A percentile compares a stretch with the other conserved stretches of the same genome.
phyloP scores from a whole-genome alignment of 2,329 filamentous ascomycete genomes.

The Beauveria sp. region DNA sequence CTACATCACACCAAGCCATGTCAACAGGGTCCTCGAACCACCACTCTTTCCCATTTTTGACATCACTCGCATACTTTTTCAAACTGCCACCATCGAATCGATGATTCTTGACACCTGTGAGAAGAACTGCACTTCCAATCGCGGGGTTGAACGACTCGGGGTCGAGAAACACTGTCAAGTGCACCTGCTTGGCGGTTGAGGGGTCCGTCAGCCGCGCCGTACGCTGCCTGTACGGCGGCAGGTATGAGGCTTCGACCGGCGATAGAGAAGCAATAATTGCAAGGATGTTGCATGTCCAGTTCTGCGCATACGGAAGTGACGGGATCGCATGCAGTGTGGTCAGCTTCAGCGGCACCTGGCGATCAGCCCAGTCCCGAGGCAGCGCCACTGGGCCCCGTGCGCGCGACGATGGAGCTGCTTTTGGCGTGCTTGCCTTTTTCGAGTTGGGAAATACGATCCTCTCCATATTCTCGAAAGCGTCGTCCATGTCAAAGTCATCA shows the following conservation, averaged over 20 bases:
- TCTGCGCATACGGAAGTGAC: slow-evolving; percentile 46
- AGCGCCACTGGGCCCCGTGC: slow-evolving; percentile 24
- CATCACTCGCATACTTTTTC: slow-evolving; percentile 37
- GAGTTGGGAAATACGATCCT: slow-evolving; percentile 22
- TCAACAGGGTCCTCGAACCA: slow-evolving; percentile 42
- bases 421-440: slow-evolving; percentile 13
- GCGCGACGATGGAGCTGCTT: slow-evolving; percentile 3
- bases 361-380: slow-evolving; percentile 34
- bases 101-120: slow-evolving; percentile 51
- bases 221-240: slow-evolving; percentile 44
- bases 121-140: slow-evolving; percentile 41
- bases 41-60: slow-evolving; percentile 29
- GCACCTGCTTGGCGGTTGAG: slow-evolving; percentile 43
- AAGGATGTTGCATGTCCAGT: slow-evolving; percentile 50
- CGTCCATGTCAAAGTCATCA: slow-evolving; percentile 20
- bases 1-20: slow-evolving; percentile 43
- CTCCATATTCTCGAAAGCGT: slow-evolving; percentile 32
- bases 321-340: slow-evolving; percentile 43
- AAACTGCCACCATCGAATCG: slow-evolving; percentile 40
- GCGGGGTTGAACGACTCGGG: slow-evolving; percentile 38
- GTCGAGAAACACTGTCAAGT: slow-evolving; percentile 47
- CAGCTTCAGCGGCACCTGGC: slow-evolving; percentile 39
- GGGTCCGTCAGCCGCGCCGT: slow-evolving; percentile 43
- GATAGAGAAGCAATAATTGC: slow-evolving; percentile 41
- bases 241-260: slow-evolving; percentile 37